A percentile compares a stretch with the other conserved stretches of the same genome.
These are phyloP conservation scores for Fusarium odoratissimum DNA, from an alignment of 2,329 filamentous ascomycete species.

Conservation along the genomic window DNA sequence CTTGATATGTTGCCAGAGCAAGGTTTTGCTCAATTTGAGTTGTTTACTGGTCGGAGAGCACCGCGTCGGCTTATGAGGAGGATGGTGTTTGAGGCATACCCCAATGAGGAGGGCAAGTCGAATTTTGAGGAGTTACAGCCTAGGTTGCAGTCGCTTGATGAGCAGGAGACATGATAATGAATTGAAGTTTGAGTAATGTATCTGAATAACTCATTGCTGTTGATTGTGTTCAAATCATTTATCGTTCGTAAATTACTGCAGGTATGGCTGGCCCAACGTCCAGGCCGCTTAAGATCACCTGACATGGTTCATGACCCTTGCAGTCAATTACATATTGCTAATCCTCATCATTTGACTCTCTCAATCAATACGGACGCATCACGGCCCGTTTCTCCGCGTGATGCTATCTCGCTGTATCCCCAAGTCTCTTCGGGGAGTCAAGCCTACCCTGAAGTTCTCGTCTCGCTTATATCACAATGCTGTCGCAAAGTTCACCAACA, in stretches of 20 bases:
- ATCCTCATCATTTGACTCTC: neutral
- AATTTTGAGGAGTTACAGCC: conserved; percentile 55
- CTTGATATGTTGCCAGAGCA: conserved; percentile 82
- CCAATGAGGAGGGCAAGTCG: conserved; percentile 54
- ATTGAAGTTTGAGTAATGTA: neutral
- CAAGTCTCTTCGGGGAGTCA: too few relatives aligned
- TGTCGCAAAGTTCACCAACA: neutral
- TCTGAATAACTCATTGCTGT: neutral
- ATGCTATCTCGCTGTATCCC: neutral
- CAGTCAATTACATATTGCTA: too few relatives aligned
- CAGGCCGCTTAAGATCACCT: neutral
- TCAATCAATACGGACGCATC: neutral
- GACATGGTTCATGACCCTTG: neutral
- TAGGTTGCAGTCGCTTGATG: conserved; percentile 43
- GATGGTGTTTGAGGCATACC: conserved; percentile 65
- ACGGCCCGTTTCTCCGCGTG: neutral
- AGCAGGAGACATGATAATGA: conserved; percentile 42
- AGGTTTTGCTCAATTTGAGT: conserved; percentile 83
- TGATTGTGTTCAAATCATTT: too few relatives aligned
- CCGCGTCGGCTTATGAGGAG: conserved; percentile 74
- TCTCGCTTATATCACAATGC: neutral
- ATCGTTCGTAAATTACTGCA: too few relatives aligned
- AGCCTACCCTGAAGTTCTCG: neutral
- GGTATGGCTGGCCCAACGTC: neutral
- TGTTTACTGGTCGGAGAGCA: conserved; percentile 73